These are phyloP conservation scores for Hortiboletus campestris DNA, from an alignment of 768 basidiomycete species.

Conservation along the genomic window DNA sequence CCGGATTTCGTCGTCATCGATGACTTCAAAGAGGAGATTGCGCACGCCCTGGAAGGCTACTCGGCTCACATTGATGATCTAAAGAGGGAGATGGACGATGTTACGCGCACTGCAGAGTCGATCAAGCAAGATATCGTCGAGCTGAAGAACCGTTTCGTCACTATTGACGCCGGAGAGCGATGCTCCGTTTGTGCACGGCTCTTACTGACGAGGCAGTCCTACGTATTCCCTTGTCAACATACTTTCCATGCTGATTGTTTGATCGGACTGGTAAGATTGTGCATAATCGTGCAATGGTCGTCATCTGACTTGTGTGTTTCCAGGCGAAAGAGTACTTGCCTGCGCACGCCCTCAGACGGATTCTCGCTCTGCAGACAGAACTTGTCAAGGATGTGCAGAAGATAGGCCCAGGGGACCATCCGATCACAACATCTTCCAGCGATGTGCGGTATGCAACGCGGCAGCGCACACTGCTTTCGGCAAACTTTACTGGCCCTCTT, in stretches of 20 bases:
- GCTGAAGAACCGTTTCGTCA: slow-evolving; percentile 86
- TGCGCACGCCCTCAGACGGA: slow-evolving; percentile 75
- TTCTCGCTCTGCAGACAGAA: slow-evolving; percentile 82
- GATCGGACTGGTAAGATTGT: slow-evolving; percentile 76
- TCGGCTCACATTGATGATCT: slow-evolving; percentile 86
- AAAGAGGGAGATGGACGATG: slow-evolving; percentile 95
- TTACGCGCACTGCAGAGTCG: slow-evolving; percentile 85
- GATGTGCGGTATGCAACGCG: slow-evolving; percentile 44
- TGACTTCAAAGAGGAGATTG: slow-evolving; percentile 99
- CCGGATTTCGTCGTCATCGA: slow-evolving; percentile 99
- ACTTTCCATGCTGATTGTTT: slow-evolving; percentile 97
- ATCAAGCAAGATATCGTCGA: slow-evolving; percentile 90
- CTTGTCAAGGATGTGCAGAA: slow-evolving; percentile 57
- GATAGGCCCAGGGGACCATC: slow-evolving; percentile 32
- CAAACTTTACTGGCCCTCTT: slow-evolving; percentile 61
- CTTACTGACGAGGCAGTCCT: slow-evolving; percentile 88
- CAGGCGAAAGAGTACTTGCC: slow-evolving; percentile 93
- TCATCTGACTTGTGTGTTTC: slow-evolving; percentile 1
- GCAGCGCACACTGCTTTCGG: slow-evolving; percentile 70
- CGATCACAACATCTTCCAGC: slow-evolving; percentile 32
- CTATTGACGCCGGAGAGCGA: slow-evolving; percentile 82
- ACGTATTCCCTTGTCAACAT: slow-evolving; percentile 98
- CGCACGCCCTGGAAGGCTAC: slow-evolving; percentile 91
- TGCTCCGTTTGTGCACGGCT: slow-evolving; percentile 79
- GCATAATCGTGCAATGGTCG: background rate